Percentiles rank a stretch among this genome's conserved stretches.
These are phyloP conservation scores for Leptoxyphium fumago DNA, from an alignment of 2,329 filamentous ascomycete species.

Conservation along the genomic window DNA sequence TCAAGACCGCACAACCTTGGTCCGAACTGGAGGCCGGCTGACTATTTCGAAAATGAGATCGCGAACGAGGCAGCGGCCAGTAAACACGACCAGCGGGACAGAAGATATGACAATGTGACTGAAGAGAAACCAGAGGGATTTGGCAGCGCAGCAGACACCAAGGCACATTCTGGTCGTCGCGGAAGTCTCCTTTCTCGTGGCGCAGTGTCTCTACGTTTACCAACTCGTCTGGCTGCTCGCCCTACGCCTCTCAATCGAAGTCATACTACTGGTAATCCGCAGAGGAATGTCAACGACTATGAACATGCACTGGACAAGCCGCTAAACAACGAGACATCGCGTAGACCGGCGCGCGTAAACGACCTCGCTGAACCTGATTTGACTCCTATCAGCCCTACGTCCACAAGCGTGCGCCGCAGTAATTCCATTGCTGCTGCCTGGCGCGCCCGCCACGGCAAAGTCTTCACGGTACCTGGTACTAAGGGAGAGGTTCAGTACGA, in stretches of 20 bases:
- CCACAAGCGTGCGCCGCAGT: not conserved
- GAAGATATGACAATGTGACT: too few relatives aligned
- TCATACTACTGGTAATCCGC: not conserved
- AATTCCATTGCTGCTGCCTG: not conserved
- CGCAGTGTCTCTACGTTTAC: not conserved
- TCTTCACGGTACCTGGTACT: conserved; percentile 4
- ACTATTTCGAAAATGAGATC: conserved; percentile 43
- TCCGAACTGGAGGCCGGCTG: conserved; percentile 48
- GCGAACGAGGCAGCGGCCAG: conserved; percentile 22
- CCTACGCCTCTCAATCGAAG: not conserved
- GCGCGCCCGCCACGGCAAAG: conserved; percentile 1
- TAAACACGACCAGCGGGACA: conserved; percentile 14
- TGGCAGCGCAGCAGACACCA: too few relatives aligned
- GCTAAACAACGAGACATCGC: not conserved
- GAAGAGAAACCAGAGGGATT: too few relatives aligned
- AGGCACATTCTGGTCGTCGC: too few relatives aligned
- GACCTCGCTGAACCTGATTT: too few relatives aligned
- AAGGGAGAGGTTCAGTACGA: conserved; percentile 30
- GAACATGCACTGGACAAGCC: not conserved
- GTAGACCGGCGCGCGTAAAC: too few relatives aligned
- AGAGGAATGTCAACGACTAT: not conserved
- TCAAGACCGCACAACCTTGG: conserved; percentile 34
- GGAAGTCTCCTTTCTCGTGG: not conserved
- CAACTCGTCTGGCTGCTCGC: not conserved
- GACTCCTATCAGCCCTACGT: too few relatives aligned